Evolutionary conservation across 176 grass and related monocot species (phyloP).

Genomic region (Metroxylon sagu): DNA sequence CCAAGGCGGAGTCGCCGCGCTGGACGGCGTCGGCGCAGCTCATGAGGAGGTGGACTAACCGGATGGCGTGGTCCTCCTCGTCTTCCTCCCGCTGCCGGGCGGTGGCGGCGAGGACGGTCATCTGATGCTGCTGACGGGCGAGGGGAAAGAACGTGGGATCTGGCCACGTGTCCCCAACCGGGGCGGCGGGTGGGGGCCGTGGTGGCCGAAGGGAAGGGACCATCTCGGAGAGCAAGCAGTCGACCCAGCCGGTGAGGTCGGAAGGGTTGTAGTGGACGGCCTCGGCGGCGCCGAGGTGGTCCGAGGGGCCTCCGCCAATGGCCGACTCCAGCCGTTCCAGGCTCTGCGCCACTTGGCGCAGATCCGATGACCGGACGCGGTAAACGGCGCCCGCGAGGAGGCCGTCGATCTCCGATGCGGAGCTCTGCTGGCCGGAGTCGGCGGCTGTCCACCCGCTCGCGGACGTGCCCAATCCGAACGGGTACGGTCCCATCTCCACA

Average conservation of each 20-base stretch:
- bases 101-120: constrained; percentile 16
- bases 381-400: constrained; percentile 3
- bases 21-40: constrained; percentile 82
- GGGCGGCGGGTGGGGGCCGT: neutral
- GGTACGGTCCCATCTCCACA: neutral
- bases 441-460: neutral
- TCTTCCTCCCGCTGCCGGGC: constrained; percentile 36
- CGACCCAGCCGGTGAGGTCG: constrained; percentile 19
- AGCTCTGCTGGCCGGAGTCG: neutral
- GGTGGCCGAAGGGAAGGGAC: neutral
- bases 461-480: neutral
- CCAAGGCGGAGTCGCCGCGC: constrained; percentile 26
- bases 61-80: constrained; percentile 70
- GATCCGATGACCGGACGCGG: constrained; percentile 7
- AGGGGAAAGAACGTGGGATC: too few relatives aligned
- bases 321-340: constrained; percentile 12
- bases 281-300: neutral
- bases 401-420: constrained; percentile 2
- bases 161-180: too few relatives aligned
- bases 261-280: constrained; percentile 19
- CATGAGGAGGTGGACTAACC: constrained; percentile 75
- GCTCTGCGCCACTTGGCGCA: constrained; percentile 9
- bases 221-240: constrained; percentile 13
- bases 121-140: neutral
- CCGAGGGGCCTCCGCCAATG: neutral